Percentiles rank a stretch among this genome's conserved stretches.
Evolutionary conservation across 2,329 filamentous ascomycete species (phyloP).

Genomic region (Neonectria sp.): DNA sequence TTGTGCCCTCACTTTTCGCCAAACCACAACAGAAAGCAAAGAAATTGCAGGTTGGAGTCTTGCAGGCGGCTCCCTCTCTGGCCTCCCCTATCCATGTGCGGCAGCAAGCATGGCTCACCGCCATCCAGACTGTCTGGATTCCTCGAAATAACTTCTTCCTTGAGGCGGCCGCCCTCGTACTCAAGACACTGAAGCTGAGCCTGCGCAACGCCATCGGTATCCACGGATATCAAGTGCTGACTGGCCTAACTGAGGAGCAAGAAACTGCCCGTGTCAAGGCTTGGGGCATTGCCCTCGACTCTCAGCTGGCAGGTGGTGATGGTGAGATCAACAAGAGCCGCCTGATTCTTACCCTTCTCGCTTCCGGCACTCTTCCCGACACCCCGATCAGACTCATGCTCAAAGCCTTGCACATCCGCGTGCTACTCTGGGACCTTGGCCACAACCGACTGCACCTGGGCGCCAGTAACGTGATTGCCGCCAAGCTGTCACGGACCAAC

Average conservation of each 20-base stretch:
- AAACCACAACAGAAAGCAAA: slow-evolving; percentile 65
- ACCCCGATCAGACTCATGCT: slow-evolving; percentile 90
- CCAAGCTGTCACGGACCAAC: slow-evolving; percentile 79
- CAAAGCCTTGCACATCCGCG: slow-evolving; percentile 91
- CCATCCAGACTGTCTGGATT: slow-evolving; percentile 93
- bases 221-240: slow-evolving; percentile 82
- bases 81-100: slow-evolving; percentile 89
- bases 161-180: slow-evolving; percentile 83
- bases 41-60: slow-evolving; percentile 60
- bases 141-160: slow-evolving; percentile 89
- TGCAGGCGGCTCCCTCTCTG: slow-evolving; percentile 76
- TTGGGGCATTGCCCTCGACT: slow-evolving; percentile 94
- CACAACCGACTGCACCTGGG: slow-evolving; percentile 76
- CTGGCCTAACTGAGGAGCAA: slow-evolving; percentile 86
- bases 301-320: slow-evolving; percentile 92
- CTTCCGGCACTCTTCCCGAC: slow-evolving; percentile 87
- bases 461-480: slow-evolving; percentile 78
- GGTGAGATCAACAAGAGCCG: slow-evolving; percentile 90
- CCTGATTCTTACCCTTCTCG: slow-evolving; percentile 87
- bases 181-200: slow-evolving; percentile 88
- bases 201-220: slow-evolving; percentile 83
- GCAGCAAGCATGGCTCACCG: slow-evolving; percentile 92
- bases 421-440: slow-evolving; percentile 85
- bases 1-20: slow-evolving; percentile 68
- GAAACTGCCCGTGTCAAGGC: slow-evolving; percentile 90